Percentiles rank a stretch among this genome's conserved stretches.
Evolutionary conservation across 2,329 filamentous ascomycete species (phyloP).

Genomic region (Diaporthe amygdali): DNA sequence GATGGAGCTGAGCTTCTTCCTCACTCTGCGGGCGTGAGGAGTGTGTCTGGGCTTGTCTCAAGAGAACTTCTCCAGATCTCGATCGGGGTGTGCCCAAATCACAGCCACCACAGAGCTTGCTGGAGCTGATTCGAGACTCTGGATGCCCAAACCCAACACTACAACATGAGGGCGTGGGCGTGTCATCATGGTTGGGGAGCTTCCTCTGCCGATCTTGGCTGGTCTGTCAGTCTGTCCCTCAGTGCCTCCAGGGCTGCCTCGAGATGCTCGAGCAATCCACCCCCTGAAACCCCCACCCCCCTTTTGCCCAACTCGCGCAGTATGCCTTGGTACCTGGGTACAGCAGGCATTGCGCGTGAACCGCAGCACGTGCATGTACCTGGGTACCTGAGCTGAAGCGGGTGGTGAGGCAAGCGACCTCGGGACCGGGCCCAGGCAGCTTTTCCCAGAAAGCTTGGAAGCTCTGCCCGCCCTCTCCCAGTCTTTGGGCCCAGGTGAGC

Average conservation of each 20-base stretch:
- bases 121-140: background rate
- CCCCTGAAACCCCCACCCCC: background rate
- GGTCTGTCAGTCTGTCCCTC: background rate
- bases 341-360: background rate
- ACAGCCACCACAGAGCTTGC: background rate
- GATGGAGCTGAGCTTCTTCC: background rate
- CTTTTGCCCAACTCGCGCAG: background rate
- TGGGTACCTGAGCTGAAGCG: constrained; percentile 1
- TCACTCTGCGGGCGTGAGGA: background rate
- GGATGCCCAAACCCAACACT: background rate
- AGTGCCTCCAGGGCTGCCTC: background rate
- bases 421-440: background rate
- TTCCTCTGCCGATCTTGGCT: constrained; percentile 7
- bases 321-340: constrained; percentile 1
- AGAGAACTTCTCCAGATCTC: background rate
- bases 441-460: background rate
- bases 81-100: background rate
- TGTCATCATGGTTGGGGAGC: too few relatives aligned
- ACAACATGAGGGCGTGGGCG: constrained; percentile 1
- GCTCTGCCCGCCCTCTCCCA: background rate
- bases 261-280: too few relatives aligned
- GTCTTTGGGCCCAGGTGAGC: background rate
- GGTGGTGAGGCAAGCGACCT: constrained; percentile 8
- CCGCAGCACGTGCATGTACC: background rate
- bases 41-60: constrained; percentile 3